Conservation (phyloP, 2,329 filamentous ascomycete genomes). For the Clarireedia sp. region DNA sequence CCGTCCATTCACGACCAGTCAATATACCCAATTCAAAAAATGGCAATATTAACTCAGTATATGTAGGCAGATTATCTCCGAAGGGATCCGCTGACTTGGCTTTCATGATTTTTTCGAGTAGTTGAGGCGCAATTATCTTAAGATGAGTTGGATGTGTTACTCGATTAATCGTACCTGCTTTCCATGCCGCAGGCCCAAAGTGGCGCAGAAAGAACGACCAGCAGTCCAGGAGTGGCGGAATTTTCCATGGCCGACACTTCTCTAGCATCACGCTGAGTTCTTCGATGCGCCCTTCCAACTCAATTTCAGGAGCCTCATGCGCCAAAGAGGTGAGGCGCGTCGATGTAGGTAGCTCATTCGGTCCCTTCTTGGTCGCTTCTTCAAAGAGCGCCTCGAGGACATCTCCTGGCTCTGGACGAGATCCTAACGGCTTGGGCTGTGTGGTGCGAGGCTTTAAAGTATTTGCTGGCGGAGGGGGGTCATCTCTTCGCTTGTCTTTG, state of each 20-base stretch:
- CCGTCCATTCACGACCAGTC: constrained; percentile 20
- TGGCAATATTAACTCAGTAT: constrained; percentile 23
- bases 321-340: constrained; percentile 2
- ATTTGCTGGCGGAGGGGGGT: neutral
- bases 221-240: constrained; percentile 16
- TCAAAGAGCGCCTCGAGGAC: constrained; percentile 29
- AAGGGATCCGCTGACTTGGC: constrained; percentile 18
- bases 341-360: neutral
- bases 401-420: constrained; percentile 16
- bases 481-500: neutral
- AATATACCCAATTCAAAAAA: constrained; percentile 23
- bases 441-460: neutral
- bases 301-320: constrained; percentile 12
- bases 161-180: constrained; percentile 9
- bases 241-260: constrained; percentile 14
- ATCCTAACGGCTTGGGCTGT: neutral
- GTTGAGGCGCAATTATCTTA: constrained; percentile 9
- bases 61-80: constrained; percentile 20
- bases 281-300: constrained; percentile 24
- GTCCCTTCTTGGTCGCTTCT: constrained; percentile 17
- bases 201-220: constrained; percentile 29
- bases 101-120: constrained; percentile 19
- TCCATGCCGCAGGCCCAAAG: constrained; percentile 24
- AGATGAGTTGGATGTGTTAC: constrained; percentile 16
- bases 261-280: constrained; percentile 24